A percentile compares a stretch with the other conserved stretches of the same genome.
Conservation (phyloP, 129 eudicot genomes). For the Lonicera japonica region DNA sequence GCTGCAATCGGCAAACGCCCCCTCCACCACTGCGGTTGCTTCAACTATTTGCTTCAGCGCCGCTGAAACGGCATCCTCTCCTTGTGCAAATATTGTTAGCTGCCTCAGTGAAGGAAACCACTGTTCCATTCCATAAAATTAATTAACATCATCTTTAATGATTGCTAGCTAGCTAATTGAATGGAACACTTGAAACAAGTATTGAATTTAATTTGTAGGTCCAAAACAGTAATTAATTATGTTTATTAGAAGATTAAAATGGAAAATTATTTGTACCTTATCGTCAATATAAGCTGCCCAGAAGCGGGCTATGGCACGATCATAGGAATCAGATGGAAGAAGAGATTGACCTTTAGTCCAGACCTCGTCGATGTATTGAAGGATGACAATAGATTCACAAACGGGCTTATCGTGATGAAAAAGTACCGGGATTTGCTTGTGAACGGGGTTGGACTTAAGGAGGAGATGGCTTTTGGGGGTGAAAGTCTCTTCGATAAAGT, state of each 20-base stretch:
- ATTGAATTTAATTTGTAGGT: no score
- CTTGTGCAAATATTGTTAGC: constrained; percentile 9
- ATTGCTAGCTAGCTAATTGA: background rate
- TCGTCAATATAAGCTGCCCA: constrained; percentile 32
- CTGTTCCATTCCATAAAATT: constrained; percentile 13
- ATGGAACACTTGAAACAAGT: no score
- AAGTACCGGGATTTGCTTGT: constrained; percentile 37
- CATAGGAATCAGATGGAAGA: background rate
- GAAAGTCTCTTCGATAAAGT: no score
- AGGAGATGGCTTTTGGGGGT: constrained; percentile 15
- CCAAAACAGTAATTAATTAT: no score
- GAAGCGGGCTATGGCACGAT: constrained; percentile 30
- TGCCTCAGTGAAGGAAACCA: constrained; percentile 22
- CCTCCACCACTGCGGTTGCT: constrained; percentile 25
- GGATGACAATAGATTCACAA: no score
- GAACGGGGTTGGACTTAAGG: constrained; percentile 29
- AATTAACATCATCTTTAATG: background rate
- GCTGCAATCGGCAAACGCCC: constrained; percentile 29
- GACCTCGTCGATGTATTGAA: no score
- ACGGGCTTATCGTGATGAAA: constrained; percentile 18
- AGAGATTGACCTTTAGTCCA: no score
- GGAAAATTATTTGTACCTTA: constrained; percentile 6
- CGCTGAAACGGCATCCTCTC: constrained; percentile 23
- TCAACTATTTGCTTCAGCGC: constrained; percentile 9
- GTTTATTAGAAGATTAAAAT: no score